Conservation (phyloP, 1,284 basidiomycete species). For the Stereum hirsutum region DNA sequence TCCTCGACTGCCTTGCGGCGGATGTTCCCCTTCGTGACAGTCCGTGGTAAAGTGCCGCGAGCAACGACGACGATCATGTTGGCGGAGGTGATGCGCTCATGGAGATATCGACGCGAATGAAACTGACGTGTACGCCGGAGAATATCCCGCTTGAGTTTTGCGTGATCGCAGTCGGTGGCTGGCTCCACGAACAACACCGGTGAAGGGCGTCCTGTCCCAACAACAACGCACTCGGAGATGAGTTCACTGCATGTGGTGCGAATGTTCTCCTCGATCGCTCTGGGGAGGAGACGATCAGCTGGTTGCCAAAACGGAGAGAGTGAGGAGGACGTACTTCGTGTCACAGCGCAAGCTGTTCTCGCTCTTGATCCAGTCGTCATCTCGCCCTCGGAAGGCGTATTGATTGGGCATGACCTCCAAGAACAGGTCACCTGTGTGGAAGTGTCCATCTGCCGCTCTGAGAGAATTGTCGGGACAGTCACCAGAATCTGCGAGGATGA, state of each 20-base stretch:
- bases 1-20: slow-evolving; percentile 57
- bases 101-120: slow-evolving; percentile 55
- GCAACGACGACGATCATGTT: slow-evolving; percentile 50
- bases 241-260: slow-evolving; percentile 43
- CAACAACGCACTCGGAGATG: slow-evolving; percentile 54
- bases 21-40: slow-evolving; percentile 63
- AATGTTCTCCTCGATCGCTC: slow-evolving; percentile 64
- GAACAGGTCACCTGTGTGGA: slow-evolving; percentile 71
- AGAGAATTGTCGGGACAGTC: slow-evolving; percentile 60
- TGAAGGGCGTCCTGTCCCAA: slow-evolving; percentile 55
- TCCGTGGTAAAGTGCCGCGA: slow-evolving; percentile 46
- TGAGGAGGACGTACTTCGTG: slow-evolving; percentile 40
- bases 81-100: slow-evolving; percentile 50
- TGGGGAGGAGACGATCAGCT: slow-evolving; percentile 17
- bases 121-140: slow-evolving; percentile 56
- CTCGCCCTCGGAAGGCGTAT: slow-evolving; percentile 56
- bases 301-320: background rate
- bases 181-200: slow-evolving; percentile 62
- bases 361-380: slow-evolving; percentile 76
- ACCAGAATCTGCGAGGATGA: slow-evolving; percentile 50
- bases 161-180: slow-evolving; percentile 32
- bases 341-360: slow-evolving; percentile 66
- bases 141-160: slow-evolving; percentile 52
- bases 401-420: slow-evolving; percentile 41
- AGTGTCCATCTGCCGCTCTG: slow-evolving; percentile 49